Percentiles rank a stretch among this genome's conserved stretches.
Conservation (phyloP, 2,329 filamentous ascomycete species). For the Elsinoe australis region DNA sequence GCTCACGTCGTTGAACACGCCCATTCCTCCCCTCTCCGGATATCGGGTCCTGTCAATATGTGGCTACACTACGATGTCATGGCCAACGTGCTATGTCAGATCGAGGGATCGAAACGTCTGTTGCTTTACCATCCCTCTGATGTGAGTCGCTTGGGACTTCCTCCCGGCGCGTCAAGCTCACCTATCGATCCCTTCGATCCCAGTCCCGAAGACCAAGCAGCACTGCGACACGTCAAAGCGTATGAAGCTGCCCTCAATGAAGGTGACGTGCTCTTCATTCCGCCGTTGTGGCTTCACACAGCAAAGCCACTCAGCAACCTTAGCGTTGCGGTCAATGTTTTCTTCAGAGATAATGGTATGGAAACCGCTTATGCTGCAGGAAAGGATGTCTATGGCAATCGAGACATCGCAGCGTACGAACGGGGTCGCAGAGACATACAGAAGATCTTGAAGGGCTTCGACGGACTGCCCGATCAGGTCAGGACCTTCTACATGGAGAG, state of each 20-base stretch:
- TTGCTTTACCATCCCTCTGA: conserved; percentile 73
- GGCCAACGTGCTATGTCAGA: conserved; percentile 78
- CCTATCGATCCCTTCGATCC: conserved; percentile 60
- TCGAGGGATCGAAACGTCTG: conserved; percentile 64
- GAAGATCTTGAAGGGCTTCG: conserved; percentile 58
- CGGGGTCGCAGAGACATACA: conserved; percentile 66
- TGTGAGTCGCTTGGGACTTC: conserved; percentile 60
- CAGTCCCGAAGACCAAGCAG: conserved; percentile 19
- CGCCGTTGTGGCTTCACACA: conserved; percentile 76
- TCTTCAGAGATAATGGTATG: conserved; percentile 62
- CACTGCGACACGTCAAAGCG: conserved; percentile 48
- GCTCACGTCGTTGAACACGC: conserved; percentile 51
- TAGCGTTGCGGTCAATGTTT: conserved; percentile 81
- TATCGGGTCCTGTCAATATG: conserved; percentile 74
- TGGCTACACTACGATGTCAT: conserved; percentile 92
- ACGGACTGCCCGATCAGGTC: conserved; percentile 56
- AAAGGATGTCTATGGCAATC: conserved; percentile 79
- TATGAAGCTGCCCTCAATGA: conserved; percentile 58
- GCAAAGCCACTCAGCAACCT: conserved; percentile 46
- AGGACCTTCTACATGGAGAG: conserved; percentile 68
- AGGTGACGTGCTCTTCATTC: conserved; percentile 73
- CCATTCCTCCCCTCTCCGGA: conserved; percentile 71
- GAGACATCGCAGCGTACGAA: conserved; percentile 77
- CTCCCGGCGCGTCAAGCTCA: conserved; percentile 72
- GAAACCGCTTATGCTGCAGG: conserved; percentile 61